phyloP scores from a whole-genome alignment of 2,329 filamentous ascomycete genomes.

The Aspergillus pseudotamarii region DNA sequence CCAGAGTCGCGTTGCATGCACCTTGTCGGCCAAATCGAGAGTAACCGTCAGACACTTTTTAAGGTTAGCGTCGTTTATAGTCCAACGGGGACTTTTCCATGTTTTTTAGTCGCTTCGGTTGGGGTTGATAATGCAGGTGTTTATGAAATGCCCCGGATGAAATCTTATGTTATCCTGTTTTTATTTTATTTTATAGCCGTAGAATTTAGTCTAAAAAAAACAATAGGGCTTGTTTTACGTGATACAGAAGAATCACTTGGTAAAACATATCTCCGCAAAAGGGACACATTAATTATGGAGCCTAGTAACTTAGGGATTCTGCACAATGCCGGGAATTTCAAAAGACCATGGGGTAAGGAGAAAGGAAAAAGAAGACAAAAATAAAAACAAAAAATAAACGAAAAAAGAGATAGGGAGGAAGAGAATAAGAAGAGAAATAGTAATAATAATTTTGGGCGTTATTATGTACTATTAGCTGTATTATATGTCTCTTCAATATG shows the following conservation, averaged over 20 bases:
- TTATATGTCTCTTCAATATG: neutral
- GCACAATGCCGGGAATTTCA: too few species aligned
- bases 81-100: neutral
- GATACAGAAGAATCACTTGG: neutral
- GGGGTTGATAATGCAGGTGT: neutral
- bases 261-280: neutral
- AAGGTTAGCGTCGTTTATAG: neutral
- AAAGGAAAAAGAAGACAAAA: neutral
- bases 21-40: neutral
- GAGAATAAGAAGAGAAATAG: too few species aligned
- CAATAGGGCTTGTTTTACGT: neutral
- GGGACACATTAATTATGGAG: too few species aligned
- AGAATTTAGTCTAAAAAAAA: neutral
- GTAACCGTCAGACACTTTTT: neutral
- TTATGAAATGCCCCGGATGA: neutral
- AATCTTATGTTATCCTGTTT: neutral
- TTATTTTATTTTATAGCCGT: neutral
- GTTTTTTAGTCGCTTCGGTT: neutral
- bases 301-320: too few species aligned
- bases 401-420: neutral
- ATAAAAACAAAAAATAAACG: neutral
- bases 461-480: neutral
- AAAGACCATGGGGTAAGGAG: neutral
- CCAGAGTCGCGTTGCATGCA: slow-evolving; percentile 5
- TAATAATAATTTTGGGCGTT: neutral